Evolutionary conservation across 1,284 basidiomycete species (phyloP).

Genomic region (Heterobasidion irregulare): DNA sequence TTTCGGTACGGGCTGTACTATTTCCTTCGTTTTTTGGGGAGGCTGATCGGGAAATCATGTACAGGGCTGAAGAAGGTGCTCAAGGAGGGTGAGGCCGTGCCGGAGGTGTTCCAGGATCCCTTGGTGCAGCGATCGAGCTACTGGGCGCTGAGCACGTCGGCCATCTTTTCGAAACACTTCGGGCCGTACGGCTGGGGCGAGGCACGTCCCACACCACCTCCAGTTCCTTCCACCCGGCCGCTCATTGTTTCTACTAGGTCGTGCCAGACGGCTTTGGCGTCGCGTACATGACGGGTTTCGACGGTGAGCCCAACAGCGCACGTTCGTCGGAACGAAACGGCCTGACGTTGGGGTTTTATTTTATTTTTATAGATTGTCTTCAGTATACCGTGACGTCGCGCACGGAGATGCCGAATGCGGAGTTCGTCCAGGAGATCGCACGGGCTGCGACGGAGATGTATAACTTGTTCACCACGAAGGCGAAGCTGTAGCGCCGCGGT

Average conservation of each 20-base stretch:
- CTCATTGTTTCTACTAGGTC: conserved; percentile 33
- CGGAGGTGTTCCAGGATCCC: conserved; percentile 66
- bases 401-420: conserved; percentile 64
- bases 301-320: conserved; percentile 31
- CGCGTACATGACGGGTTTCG: conserved; percentile 70
- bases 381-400: conserved; percentile 79
- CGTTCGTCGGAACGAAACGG: background rate
- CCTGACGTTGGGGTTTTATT: background rate
- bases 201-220: conserved; percentile 23
- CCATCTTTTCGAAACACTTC: conserved; percentile 78
- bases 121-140: conserved; percentile 57
- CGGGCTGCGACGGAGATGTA: conserved; percentile 63
- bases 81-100: conserved; percentile 51
- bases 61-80: conserved; percentile 63
- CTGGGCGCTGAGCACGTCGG: conserved; percentile 81
- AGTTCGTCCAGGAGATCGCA: conserved; percentile 59
- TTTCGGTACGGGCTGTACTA: conserved; percentile 42
- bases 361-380: conserved; percentile 59
- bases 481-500: conserved; percentile 12
- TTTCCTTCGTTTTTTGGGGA: background rate
- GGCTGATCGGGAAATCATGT: background rate
- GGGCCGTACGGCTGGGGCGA: conserved; percentile 84
- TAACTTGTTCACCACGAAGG: conserved; percentile 32
- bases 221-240: background rate
- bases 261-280: conserved; percentile 76